Conservation (phyloP, 179 eudicot species). For the Silene noctiflora region DNA sequence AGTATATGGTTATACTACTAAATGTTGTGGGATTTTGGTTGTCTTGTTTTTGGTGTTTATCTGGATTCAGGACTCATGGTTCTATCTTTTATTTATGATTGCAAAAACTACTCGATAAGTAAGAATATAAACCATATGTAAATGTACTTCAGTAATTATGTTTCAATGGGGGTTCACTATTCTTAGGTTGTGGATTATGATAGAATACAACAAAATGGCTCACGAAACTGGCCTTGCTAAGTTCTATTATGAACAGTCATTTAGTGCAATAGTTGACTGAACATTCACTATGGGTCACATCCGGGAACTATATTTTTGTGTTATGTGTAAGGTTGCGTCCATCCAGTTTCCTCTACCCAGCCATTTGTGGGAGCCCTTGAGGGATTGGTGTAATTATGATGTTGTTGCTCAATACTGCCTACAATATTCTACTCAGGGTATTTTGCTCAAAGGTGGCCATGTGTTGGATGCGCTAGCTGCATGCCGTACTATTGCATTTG, state of each 20-base stretch:
- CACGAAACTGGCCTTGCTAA: not conserved
- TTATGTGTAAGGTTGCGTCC: not conserved
- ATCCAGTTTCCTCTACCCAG: not conserved
- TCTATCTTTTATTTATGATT: not conserved
- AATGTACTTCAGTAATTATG: not conserved
- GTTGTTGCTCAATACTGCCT: not conserved
- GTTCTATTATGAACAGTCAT: not conserved
- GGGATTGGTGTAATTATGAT: not conserved
- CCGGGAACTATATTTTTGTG: not conserved
- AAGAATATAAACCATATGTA: not conserved
- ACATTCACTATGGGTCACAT: not conserved
- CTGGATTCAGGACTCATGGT: not conserved
- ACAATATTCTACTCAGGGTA: slow-evolving; percentile 53
- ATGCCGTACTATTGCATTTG: slow-evolving; percentile 88
- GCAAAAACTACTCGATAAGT: not conserved
- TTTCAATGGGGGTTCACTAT: not conserved
- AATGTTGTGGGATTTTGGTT: slow-evolving; percentile 1
- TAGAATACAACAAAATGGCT: not conserved
- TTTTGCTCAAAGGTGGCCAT: slow-evolving; percentile 92
- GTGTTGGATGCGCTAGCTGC: slow-evolving; percentile 90
- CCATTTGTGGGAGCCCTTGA: not conserved
- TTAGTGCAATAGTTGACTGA: not conserved
- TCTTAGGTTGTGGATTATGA: not conserved
- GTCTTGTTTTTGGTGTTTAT: not conserved
- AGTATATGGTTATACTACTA: not conserved